Percentiles rank a stretch among this genome's conserved stretches.
Conservation (phyloP, 1,284 basidiomycete genomes). For the Ustilago trichophora region DNA sequence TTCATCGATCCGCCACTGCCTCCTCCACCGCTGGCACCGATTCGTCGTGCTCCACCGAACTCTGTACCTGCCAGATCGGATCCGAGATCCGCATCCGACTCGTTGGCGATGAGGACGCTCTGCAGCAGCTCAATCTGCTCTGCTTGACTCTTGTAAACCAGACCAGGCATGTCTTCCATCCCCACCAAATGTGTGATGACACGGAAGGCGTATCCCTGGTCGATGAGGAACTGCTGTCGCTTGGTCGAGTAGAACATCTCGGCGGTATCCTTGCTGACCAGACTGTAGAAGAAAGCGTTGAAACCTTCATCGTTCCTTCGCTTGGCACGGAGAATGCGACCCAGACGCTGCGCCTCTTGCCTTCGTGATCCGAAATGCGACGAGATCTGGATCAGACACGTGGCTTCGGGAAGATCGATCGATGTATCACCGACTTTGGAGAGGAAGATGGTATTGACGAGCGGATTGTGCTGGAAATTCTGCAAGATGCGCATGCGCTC, state of each 20-base stretch:
- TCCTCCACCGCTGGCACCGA: slow-evolving; percentile 7
- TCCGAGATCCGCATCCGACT: slow-evolving; percentile 88
- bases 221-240: slow-evolving; percentile 97
- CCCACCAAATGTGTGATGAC: slow-evolving; percentile 98
- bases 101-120: slow-evolving; percentile 88
- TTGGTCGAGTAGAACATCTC: slow-evolving; percentile 99
- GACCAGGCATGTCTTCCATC: slow-evolving; percentile 81
- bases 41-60: slow-evolving; percentile 14
- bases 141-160: slow-evolving; percentile 88
- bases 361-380: slow-evolving; percentile 98
- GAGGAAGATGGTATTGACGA: slow-evolving; percentile 96
- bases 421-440: slow-evolving; percentile 99
- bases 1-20: slow-evolving; percentile 14
- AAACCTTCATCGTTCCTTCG: slow-evolving; percentile 98
- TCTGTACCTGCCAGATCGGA: slow-evolving; percentile 75
- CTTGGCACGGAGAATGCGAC: slow-evolving; percentile 93
- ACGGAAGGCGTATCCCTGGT: slow-evolving; percentile 98
- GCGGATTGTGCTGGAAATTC: slow-evolving; percentile 92
- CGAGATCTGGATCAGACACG: slow-evolving; percentile 99
- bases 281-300: slow-evolving; percentile 99
- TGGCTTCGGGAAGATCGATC: slow-evolving; percentile 98
- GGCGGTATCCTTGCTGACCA: slow-evolving; percentile 97
- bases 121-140: slow-evolving; percentile 94
- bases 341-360: slow-evolving; percentile 95
- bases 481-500: slow-evolving; percentile 95